Evolutionary conservation across 23 red algal species (phyloP).

Genomic region (Porphyridium purpureum): DNA sequence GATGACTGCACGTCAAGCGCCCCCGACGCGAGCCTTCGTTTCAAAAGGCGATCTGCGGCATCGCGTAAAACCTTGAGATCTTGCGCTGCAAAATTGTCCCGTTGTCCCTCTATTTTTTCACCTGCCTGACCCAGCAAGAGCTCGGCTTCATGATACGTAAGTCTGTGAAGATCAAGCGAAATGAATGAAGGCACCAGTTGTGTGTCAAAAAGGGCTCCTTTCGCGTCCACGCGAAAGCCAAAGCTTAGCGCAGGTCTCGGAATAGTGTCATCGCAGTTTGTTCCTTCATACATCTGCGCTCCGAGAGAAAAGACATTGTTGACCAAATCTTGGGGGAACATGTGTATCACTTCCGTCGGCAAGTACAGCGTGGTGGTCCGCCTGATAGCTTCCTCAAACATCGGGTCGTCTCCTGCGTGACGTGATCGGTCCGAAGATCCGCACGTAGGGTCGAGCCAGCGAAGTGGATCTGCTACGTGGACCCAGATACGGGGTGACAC

Average conservation of each 20-base stretch:
- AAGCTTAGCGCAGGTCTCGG: constrained; percentile 25
- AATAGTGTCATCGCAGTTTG: neutral
- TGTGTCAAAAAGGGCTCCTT: no score
- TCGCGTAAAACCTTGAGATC: no score
- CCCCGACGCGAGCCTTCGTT: no score
- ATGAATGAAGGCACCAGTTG: no score
- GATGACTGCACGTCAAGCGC: no score
- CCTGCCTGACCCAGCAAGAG: no score
- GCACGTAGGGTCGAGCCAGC: constrained; percentile 17
- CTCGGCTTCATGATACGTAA: no score
- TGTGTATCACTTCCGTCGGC: constrained; percentile 33
- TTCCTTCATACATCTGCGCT: constrained; percentile 9
- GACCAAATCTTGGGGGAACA: constrained; percentile 53
- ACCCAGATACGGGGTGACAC: constrained; percentile 45
- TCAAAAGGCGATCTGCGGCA: no score
- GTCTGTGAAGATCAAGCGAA: no score
- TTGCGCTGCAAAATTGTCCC: no score
- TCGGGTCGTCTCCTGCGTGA: constrained; percentile 10
- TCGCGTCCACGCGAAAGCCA: constrained; percentile 31
- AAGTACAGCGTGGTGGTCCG: constrained; percentile 40
- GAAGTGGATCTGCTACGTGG: constrained; percentile 45
- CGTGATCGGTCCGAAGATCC: no score
- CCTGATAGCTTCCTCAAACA: constrained; percentile 29
- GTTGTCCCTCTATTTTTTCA: no score
- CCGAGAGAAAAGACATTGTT: constrained; percentile 28